Percentiles rank a stretch among this genome's conserved stretches.
Conservation (phyloP, 768 basidiomycete genomes). For the Mycena olivaceomarginata region DNA sequence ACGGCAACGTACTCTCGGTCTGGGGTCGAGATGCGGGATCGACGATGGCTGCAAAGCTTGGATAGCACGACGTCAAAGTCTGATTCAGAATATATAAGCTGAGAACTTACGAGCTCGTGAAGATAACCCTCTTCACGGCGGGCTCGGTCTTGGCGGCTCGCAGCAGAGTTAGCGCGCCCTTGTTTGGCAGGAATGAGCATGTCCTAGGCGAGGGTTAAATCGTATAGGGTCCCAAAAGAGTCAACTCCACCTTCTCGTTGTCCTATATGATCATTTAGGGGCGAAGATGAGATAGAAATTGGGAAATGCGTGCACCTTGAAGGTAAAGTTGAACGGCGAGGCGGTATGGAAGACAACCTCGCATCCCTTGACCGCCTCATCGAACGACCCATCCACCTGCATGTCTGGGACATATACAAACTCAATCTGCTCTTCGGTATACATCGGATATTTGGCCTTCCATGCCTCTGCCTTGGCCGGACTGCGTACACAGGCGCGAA, state of each 20-base stretch:
- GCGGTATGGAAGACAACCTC: conserved; percentile 27
- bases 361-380: conserved; percentile 28
- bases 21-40: conserved; percentile 25
- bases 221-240: not conserved
- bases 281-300: not conserved
- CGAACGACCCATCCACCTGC: conserved; percentile 27
- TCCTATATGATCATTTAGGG: not conserved
- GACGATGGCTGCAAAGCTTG: conserved; percentile 27
- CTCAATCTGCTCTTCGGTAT: conserved; percentile 19
- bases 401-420: conserved; percentile 28
- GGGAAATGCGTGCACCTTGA: conserved; percentile 10
- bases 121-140: conserved; percentile 23
- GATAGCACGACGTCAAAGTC: not conserved
- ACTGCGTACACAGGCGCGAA: conserved; percentile 30
- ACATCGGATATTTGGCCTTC: conserved; percentile 25
- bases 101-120: conserved; percentile 26
- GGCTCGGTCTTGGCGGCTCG: conserved; percentile 20
- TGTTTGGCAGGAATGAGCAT: conserved; percentile 31
- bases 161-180: conserved; percentile 20
- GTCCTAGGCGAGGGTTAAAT: not conserved
- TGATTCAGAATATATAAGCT: not conserved
- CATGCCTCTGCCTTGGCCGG: conserved; percentile 24
- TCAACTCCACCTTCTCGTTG: conserved; percentile 12
- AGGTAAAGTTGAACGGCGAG: conserved; percentile 31
- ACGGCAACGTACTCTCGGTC: conserved; percentile 13